These are phyloP conservation scores for Anisodus tanguticus DNA, from an alignment of 257 asterid genomes.

Conservation along the genomic window DNA sequence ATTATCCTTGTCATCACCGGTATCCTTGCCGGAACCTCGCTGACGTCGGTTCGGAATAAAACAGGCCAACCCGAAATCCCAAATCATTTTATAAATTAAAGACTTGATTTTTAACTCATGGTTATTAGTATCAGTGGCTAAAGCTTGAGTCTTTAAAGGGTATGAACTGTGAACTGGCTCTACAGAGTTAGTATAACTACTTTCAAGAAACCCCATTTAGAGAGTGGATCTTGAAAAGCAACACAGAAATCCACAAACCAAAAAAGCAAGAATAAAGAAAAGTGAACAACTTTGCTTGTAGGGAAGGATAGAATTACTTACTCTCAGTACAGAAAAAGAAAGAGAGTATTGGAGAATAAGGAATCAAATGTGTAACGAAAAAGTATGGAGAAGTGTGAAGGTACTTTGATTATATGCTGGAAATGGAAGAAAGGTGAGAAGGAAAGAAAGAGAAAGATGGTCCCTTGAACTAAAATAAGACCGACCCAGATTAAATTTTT, in stretches of 20 bases:
- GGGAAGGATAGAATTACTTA: slow-evolving; percentile 48
- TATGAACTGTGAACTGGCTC: slow-evolving; percentile 45
- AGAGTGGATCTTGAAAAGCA: slow-evolving; percentile 45
- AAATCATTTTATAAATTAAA: slow-evolving; percentile 63
- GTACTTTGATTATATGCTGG: too few relatives aligned
- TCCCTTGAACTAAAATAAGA: slow-evolving; percentile 38
- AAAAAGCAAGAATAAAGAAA: slow-evolving; percentile 43
- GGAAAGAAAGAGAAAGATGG: background rate
- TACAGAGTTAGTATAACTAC: slow-evolving; percentile 43
- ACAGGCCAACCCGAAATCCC: slow-evolving; percentile 75
- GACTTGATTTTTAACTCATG: slow-evolving; percentile 64
- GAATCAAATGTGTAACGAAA: slow-evolving; percentile 37
- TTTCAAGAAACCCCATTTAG: slow-evolving; percentile 61
- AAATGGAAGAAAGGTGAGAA: too few relatives aligned
- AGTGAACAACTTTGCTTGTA: slow-evolving; percentile 65
- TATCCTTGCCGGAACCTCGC: slow-evolving; percentile 49
- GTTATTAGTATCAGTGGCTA: slow-evolving; percentile 38
- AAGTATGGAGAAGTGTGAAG: background rate
- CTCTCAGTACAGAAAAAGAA: slow-evolving; percentile 29
- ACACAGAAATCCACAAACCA: slow-evolving; percentile 53
- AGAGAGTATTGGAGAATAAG: slow-evolving; percentile 34
- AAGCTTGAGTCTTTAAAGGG: slow-evolving; percentile 45
- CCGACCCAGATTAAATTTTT: slow-evolving; percentile 30
- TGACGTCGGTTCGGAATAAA: slow-evolving; percentile 55
- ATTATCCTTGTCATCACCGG: slow-evolving; percentile 32